These are phyloP conservation scores for Urostyla sp. DNA, from an alignment of 73 alveolate species.

Conservation along the genomic window DNA sequence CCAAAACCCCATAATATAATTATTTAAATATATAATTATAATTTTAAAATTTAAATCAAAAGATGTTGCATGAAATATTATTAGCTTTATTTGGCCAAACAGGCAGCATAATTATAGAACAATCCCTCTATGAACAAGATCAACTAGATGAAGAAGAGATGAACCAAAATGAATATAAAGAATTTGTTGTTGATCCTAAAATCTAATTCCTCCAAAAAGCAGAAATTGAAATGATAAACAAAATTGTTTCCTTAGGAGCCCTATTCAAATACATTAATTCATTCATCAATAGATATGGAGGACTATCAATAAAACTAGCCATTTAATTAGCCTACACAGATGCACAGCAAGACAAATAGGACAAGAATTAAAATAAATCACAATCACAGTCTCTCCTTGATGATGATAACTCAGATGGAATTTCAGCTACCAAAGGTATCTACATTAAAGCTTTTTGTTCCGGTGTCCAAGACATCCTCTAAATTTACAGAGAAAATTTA, in stretches of 20 bases:
- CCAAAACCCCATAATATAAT: conserved; percentile 19
- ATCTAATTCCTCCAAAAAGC: conserved; percentile 64
- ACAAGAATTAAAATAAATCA: neutral
- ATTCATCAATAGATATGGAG: conserved; percentile 58
- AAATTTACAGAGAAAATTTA: conserved; percentile 62
- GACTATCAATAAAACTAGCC: conserved; percentile 59
- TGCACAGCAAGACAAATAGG: conserved; percentile 13
- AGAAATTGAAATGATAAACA: conserved; percentile 70
- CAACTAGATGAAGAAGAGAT: neutral
- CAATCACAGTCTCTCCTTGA: neutral
- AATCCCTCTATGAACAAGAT: too few species aligned
- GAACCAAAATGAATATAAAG: conserved; percentile 3
- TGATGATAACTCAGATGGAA: conserved; percentile 57
- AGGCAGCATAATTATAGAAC: conserved; percentile 71
- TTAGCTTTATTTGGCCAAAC: conserved; percentile 75
- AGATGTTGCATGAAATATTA: conserved; percentile 78
- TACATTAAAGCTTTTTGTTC: conserved; percentile 75
- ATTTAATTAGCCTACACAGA: conserved; percentile 52
- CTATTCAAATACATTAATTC: conserved; percentile 53
- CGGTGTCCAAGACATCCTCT: conserved; percentile 71
- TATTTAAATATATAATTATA: neutral
- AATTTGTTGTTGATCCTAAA: conserved; percentile 62
- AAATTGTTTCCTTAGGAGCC: conserved; percentile 62
- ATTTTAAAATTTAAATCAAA: conserved; percentile 33
- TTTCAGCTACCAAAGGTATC: conserved; percentile 53